phyloP scores from a whole-genome alignment of 179 eudicot species.

The Beta corolliflora region DNA sequence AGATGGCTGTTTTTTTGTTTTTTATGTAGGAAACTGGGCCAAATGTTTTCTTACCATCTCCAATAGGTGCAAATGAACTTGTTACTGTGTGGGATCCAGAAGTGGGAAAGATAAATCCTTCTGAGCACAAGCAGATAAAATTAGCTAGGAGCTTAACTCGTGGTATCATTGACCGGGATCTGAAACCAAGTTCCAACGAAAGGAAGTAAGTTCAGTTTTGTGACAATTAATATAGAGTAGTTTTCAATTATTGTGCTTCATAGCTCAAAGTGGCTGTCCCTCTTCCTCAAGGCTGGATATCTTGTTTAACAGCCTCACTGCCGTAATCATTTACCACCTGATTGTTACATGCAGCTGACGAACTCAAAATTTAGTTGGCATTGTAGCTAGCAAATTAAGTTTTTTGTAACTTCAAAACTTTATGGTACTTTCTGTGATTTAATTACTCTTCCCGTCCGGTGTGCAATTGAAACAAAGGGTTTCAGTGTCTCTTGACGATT shows the following conservation, averaged over 20 bases:
- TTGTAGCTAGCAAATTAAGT: not conserved
- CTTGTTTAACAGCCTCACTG: not conserved
- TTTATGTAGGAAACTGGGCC: constrained; percentile 84
- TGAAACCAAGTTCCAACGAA: constrained; percentile 90
- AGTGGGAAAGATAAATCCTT: constrained; percentile 88
- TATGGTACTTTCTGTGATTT: not conserved
- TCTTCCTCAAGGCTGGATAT: constrained; percentile 6
- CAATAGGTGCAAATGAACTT: constrained; percentile 89
- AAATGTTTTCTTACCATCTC: constrained; percentile 80
- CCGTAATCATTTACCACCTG: not conserved
- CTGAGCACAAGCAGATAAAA: constrained; percentile 97
- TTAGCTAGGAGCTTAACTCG: constrained; percentile 92
- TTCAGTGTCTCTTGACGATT: not conserved
- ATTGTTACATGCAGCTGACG: not conserved
- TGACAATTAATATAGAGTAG: not conserved
- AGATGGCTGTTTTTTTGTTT: constrained; percentile 3
- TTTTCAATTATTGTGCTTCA: not conserved
- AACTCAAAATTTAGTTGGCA: not conserved
- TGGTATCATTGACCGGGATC: constrained; percentile 92
- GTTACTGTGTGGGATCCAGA: constrained; percentile 99
- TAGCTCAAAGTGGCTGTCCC: not conserved
- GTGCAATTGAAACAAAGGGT: not conserved
- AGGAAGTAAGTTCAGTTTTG: constrained; percentile 69
- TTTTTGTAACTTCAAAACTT: not conserved
- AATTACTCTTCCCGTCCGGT: not conserved